A percentile compares a stretch with the other conserved stretches of the same genome.
Evolutionary conservation across 805 yeast species (phyloP).

Genomic region (Metschnikowia picachoensis): DNA sequence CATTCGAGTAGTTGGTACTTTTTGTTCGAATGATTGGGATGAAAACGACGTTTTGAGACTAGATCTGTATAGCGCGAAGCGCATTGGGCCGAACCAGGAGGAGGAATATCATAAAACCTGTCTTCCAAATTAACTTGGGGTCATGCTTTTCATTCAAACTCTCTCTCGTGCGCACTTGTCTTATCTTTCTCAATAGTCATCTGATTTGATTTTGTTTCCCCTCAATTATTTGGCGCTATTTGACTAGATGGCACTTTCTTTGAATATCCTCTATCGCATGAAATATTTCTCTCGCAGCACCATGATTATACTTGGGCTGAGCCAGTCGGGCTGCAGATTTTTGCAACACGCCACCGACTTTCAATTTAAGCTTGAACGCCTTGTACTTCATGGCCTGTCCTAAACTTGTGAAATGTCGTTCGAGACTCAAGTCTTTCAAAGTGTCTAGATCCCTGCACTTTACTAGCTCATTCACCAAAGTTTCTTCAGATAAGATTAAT

Average conservation of each 20-base stretch:
- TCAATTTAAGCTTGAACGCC: constrained; percentile 4
- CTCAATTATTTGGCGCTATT: no score
- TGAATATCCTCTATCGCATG: not conserved
- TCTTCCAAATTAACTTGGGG: no score
- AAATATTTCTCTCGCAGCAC: not conserved
- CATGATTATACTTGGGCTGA: not conserved
- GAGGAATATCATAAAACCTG: no score
- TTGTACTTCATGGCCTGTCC: constrained; percentile 1
- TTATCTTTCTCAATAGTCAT: no score
- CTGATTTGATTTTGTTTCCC: no score
- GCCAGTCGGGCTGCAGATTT: not conserved
- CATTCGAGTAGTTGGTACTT: not conserved
- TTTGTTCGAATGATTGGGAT: not conserved
- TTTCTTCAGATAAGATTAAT: constrained; percentile 2
- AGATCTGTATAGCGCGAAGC: not conserved
- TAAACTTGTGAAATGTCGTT: not conserved
- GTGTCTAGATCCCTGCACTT: constrained; percentile 7
- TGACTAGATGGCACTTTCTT: not conserved
- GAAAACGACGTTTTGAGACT: not conserved
- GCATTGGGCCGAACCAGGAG: not conserved
- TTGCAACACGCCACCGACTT: constrained; percentile 1
- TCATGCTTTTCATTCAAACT: no score
- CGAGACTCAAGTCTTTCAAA: constrained; percentile 6
- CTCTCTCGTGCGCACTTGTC: no score
- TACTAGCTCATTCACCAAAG: not conserved